Conservation (phyloP, 371 early-diverging fungal species). For the Racocetra persica region DNA sequence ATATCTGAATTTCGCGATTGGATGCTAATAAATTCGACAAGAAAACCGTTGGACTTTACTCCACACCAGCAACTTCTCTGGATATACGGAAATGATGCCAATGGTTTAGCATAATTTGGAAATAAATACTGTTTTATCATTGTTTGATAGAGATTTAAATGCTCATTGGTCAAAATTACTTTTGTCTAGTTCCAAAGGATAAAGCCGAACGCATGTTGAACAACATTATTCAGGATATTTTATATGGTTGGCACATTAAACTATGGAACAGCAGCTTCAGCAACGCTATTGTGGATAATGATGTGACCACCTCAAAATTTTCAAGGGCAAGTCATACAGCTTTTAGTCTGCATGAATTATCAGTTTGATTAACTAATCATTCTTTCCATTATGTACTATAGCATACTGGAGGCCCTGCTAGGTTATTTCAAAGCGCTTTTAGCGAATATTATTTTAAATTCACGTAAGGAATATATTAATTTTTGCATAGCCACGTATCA, state of each 20-base stretch:
- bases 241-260: conserved; percentile 56
- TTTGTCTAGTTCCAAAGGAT: conserved; percentile 43
- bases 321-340: not conserved
- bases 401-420: conserved; percentile 61
- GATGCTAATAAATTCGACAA: conserved; percentile 61
- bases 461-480: conserved; percentile 50
- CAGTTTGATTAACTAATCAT: not conserved
- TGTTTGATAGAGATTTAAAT: not conserved
- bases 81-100: conserved; percentile 59
- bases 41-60: conserved; percentile 70
- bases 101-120: conserved; percentile 45
- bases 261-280: conserved; percentile 49
- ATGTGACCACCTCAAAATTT: conserved; percentile 28
- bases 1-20: conserved; percentile 55
- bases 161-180: not conserved
- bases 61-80: conserved; percentile 74
- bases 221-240: conserved; percentile 51
- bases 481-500: not conserved
- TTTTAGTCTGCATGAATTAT: not conserved
- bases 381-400: not conserved
- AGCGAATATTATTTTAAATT: conserved; percentile 64
- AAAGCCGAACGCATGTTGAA: conserved; percentile 47
- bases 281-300: not conserved
- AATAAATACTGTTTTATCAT: not conserved
- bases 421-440: conserved; percentile 65